These are phyloP conservation scores for Cercospora berteroae DNA, from an alignment of 2,329 filamentous ascomycete species.

Conservation along the genomic window DNA sequence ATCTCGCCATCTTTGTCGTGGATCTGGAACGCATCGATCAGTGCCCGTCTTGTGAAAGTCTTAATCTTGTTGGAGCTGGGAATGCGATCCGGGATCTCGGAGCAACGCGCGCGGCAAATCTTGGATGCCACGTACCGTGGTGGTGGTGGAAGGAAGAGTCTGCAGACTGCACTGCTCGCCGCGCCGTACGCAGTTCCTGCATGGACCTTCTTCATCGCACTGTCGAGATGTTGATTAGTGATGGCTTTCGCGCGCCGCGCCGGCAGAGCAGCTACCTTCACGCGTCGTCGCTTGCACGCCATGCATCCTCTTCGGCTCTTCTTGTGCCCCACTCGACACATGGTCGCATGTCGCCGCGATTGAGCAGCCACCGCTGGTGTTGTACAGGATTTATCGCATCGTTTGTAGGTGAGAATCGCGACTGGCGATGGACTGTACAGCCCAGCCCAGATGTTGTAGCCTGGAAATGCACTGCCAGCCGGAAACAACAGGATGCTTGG, in stretches of 20 bases:
- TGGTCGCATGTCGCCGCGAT: not conserved
- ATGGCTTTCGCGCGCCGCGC: too few species aligned
- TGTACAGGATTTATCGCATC: not conserved
- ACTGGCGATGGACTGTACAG: not conserved
- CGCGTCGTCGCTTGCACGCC: conserved; percentile 18
- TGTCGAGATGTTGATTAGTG: not conserved
- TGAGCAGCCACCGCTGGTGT: not conserved
- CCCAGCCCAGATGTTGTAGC: not conserved
- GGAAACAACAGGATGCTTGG: not conserved
- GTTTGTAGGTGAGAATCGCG: not conserved
- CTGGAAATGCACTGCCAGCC: not conserved
- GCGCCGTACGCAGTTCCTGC: conserved; percentile 17
- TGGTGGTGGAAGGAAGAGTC: conserved; percentile 14
- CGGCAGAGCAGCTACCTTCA: conserved; percentile 10
- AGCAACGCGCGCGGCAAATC: too few species aligned
- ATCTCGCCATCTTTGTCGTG: not conserved
- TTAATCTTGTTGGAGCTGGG: too few species aligned
- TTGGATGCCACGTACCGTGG: conserved; percentile 9
- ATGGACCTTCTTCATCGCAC: conserved; percentile 21
- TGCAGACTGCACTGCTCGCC: conserved; percentile 18
- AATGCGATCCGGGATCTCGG: not conserved
- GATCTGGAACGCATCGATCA: not conserved
- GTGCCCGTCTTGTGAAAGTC: too few species aligned
- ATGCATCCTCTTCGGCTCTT: conserved; percentile 18
- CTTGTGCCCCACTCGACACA: conserved; percentile 20